Evolutionary conservation across 805 yeast species (phyloP), one percentile per base, ranked within the genome.

Genomic region (Metschnikowia shivogae): DNA sequence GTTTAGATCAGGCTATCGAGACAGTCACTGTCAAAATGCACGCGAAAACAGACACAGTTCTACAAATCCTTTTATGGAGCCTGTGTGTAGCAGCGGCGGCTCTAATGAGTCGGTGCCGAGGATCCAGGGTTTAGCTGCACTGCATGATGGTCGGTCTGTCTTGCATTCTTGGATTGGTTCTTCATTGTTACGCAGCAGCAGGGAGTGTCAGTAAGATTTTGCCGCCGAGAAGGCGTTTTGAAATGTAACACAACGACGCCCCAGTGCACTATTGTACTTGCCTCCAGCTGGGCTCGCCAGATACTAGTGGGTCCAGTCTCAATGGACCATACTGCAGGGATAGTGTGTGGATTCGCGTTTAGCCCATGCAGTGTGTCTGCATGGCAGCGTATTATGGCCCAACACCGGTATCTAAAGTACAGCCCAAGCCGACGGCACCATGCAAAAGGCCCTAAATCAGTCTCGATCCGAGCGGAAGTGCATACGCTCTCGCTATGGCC

Each of bases 331-430:
- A 37, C 40, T 37, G 40, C 34, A 37, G 28, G n/a, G 13, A 9
- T 12, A 17, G 12, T 11, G 39, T 28, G 12, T 28, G 26, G 3
- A 20, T 30, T 33, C 40, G 34, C 27, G 40, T 37, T 12, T 20
- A 37, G 40, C 22, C 40, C 30, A 37, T 37, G 40, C 40, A 37
- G 40, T 28, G 40, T 37, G 40, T 34, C 40, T 37, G 40, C 40
- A 27, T 29, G 40, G 40, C 20, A 19, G 28, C 33, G 20, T 29
- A 19, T 13, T 37, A 29, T 24, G 32, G 39, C 14, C 14, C n/a
- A 39, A 39, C 12, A 39, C 28, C 35, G 42, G 36, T 24, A 30
- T 30, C 30, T 32, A 14, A 39, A 32, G 11, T 14, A 29, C 42
- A 20, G 24, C 20, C 17, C 22, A n/a, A n/a, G 22, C 26, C 3